Evolutionary conservation across 2,329 filamentous ascomycete species (phyloP), one percentile per base, ranked within the genome.

Genomic region (Colletotrichum musicola): DNA sequence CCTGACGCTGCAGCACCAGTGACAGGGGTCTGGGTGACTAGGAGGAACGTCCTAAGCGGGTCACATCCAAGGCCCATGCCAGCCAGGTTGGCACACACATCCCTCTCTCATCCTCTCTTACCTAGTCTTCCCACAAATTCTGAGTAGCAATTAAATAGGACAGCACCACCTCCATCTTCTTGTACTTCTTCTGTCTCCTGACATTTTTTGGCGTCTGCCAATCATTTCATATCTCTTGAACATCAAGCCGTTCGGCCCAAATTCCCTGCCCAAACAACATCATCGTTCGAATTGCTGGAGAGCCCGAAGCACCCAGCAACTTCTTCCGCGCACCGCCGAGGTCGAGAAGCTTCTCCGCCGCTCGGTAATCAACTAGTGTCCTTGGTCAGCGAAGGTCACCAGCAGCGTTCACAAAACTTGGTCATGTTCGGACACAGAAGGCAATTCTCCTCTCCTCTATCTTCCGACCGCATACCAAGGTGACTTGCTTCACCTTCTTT

Each of bases 381-480:
- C 27, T 47, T 73, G 55, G 62, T 60, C 71, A 64, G 55, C 71
- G 66, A 75, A 79, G 77, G 78, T 80, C 80, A 77, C 78, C 74
- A 56, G 55, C 22, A 65, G 65, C 55, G 65, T 79, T 79, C 78
- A 76, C 73, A 75, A 76, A 74, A 77, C 75, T 75, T 74, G 76
- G 80, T 80, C 79, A 89, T 89, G 87, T 89, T 86, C 79, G 83
- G 83, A 80, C 81, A 81, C 84, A 82, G 81, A 85, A 84, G 81
- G 84, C 81, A 81, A 76, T 81, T 80, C 79, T 83, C 81, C 79
- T 85, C 83, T 80, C 84, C 82, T 84, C 85, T 83, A 83, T 84
- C 84, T 77, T 84, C 85, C 85, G 85, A 87, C 82, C 83, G 85
- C 83, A 87, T 86, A 86, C 84, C 85, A 83, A 86, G 86, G 86